These are phyloP conservation scores for Phytophthora rubi DNA, from an alignment of 352 stramenopile genomes.

Conservation along the genomic window DNA sequence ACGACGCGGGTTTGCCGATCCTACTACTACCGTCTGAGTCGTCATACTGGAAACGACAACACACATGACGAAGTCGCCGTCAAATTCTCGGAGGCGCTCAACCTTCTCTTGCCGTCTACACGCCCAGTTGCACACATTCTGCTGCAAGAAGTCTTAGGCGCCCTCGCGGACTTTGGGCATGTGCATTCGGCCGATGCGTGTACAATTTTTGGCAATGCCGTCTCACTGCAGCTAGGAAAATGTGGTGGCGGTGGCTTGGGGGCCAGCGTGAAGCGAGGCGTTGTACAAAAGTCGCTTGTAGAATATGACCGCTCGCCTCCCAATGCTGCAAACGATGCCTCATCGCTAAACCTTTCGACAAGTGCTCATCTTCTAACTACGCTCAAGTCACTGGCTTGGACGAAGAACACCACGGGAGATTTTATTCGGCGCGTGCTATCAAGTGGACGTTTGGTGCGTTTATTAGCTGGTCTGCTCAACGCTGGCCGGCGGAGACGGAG, in stretches of 20 bases:
- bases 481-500: conserved; percentile 29
- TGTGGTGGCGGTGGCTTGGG: conserved; percentile 23
- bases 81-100: conserved; percentile 41
- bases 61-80: conserved; percentile 15
- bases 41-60: conserved; percentile 16
- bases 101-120: conserved; percentile 33
- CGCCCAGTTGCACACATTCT: conserved; percentile 17
- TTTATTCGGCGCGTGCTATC: conserved; percentile 59
- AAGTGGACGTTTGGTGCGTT: conserved; percentile 32
- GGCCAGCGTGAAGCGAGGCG: conserved; percentile 31
- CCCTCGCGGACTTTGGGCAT: conserved; percentile 26
- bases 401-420: conserved; percentile 29
- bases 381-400: conserved; percentile 36
- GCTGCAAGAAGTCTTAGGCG: conserved; percentile 34
- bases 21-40: conserved; percentile 32
- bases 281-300: conserved; percentile 47
- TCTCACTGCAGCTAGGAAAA: conserved; percentile 35
- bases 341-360: conserved; percentile 3
- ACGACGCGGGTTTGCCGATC: conserved; percentile 26
- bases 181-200: conserved; percentile 9
- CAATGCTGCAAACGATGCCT: conserved; percentile 11
- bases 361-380: conserved; percentile 30
- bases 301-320: conserved; percentile 33
- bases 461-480: conserved; percentile 42
- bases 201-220: conserved; percentile 39